A percentile compares a stretch with the other conserved stretches of the same genome.
phyloP scores from a whole-genome alignment of 768 basidiomycete genomes.

The Sutorius australiensis region DNA sequence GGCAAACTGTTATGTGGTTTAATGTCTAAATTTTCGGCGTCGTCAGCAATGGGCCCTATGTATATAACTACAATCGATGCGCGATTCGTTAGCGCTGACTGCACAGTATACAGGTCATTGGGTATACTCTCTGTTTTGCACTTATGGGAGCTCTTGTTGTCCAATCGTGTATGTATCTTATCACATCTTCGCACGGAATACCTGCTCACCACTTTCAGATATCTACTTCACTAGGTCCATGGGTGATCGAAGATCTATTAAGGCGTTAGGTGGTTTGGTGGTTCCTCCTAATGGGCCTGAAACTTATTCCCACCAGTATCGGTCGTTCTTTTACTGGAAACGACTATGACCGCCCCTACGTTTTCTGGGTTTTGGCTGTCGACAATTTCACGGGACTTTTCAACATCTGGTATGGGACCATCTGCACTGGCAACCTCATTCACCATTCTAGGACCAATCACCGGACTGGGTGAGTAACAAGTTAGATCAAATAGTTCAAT shows the following conservation, averaged over 20 bases:
- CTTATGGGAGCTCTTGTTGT: conserved; percentile 11
- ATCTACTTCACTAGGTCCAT: conserved; percentile 17
- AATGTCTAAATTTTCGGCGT: too few species aligned
- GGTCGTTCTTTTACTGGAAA: conserved; percentile 10
- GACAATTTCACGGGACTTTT: background rate
- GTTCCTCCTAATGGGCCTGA: background rate
- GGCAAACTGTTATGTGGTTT: too few species aligned
- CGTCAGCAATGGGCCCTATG: background rate
- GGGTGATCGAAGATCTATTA: conserved; percentile 13
- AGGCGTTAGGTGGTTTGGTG: background rate
- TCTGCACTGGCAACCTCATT: background rate
- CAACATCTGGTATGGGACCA: background rate
- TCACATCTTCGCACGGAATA: too few species aligned
- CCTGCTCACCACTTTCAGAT: conserved; percentile 1
- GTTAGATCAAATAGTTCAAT: background rate
- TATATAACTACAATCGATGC: background rate
- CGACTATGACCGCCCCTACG: conserved; percentile 1
- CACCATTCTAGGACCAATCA: background rate
- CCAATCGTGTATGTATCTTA: conserved; percentile 4
- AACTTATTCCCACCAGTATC: conserved; percentile 1
- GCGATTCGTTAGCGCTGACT: background rate
- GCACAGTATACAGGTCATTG: conserved; percentile 4
- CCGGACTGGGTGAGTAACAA: conserved; percentile 11
- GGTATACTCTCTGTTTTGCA: conserved; percentile 10
- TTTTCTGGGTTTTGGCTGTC: conserved; percentile 12